A percentile compares a stretch with the other conserved stretches of the same genome.
Evolutionary conservation across 2,329 filamentous ascomycete genomes (phyloP).

Genomic region (Aplosporella prunicola): DNA sequence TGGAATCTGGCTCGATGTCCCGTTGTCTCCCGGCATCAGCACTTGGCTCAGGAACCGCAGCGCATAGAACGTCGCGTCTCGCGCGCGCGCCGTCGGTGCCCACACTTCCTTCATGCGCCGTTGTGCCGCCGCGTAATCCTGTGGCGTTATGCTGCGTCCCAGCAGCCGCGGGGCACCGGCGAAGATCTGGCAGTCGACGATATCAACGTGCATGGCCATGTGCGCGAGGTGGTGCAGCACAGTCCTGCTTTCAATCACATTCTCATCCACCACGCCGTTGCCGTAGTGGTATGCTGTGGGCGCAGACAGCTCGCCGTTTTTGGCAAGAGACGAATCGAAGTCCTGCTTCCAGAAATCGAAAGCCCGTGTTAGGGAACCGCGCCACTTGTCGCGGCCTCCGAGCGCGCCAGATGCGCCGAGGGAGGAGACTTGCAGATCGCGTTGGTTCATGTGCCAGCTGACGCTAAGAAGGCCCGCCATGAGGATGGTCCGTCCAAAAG

Average conservation of each 20-base stretch:
- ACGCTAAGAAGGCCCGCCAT: constrained; percentile 92
- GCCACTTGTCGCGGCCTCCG: constrained; percentile 86
- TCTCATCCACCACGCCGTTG: constrained; percentile 45
- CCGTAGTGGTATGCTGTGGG: constrained; percentile 24
- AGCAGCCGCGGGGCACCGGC: constrained; percentile 78
- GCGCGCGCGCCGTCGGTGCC: constrained; percentile 79
- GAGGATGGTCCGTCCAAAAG: constrained; percentile 83
- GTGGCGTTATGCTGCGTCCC: constrained; percentile 71
- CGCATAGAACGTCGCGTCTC: constrained; percentile 88
- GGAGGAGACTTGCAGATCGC: constrained; percentile 84
- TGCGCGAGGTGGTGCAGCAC: constrained; percentile 90
- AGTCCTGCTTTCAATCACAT: constrained; percentile 77
- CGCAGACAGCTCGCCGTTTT: constrained; percentile 31
- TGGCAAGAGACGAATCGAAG: constrained; percentile 73
- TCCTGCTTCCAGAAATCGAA: constrained; percentile 92
- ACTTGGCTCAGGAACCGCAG: constrained; percentile 83
- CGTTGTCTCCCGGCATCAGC: constrained; percentile 51
- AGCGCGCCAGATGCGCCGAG: constrained; percentile 71
- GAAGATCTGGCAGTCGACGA: constrained; percentile 96
- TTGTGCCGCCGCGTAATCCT: constrained; percentile 71
- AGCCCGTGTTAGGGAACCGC: constrained; percentile 70
- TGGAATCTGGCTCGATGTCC: constrained; percentile 5
- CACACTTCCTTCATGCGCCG: constrained; percentile 79
- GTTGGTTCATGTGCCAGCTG: constrained; percentile 95
- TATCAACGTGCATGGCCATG: constrained; percentile 96